A percentile compares a stretch with the other conserved stretches of the same genome.
phyloP scores from a whole-genome alignment of 805 yeast genomes.

The Yueomyces sp. region DNA sequence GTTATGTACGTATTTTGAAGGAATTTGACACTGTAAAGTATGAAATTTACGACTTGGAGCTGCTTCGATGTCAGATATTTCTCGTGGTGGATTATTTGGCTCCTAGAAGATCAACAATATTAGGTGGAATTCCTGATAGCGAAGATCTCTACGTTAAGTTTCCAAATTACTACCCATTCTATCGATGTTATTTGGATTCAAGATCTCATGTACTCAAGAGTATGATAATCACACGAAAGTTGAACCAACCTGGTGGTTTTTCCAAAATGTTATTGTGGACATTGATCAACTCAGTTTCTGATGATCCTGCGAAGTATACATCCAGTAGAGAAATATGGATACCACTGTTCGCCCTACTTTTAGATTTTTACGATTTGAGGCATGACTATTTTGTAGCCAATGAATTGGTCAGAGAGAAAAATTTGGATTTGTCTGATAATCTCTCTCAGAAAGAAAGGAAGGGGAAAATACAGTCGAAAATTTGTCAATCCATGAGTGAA shows the following conservation, averaged over 20 bases:
- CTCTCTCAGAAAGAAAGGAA: background rate
- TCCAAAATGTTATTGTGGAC: constrained; percentile 19
- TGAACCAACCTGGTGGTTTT: constrained; percentile 13
- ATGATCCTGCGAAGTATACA: constrained; percentile 4
- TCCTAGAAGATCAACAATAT: too few species aligned
- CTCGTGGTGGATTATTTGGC: constrained; percentile 6
- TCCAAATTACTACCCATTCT: too few species aligned
- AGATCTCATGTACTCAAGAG: too few species aligned
- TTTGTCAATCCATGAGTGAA: background rate
- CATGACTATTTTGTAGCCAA: constrained; percentile 14
- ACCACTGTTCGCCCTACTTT: constrained; percentile 10
- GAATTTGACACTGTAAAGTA: constrained; percentile 7
- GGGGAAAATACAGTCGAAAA: background rate
- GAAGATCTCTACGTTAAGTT: too few species aligned
- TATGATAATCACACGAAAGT: background rate
- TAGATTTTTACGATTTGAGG: constrained; percentile 13
- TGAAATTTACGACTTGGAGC: constrained; percentile 10
- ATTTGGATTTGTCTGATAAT: constrained; percentile 2
- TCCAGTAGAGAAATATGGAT: constrained; percentile 16
- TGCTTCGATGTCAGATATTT: constrained; percentile 21
- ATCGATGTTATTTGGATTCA: too few species aligned
- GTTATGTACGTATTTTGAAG: constrained; percentile 9
- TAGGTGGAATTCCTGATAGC: too few species aligned
- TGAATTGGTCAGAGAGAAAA: constrained; percentile 5
- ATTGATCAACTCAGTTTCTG: constrained; percentile 10